Conservation (phyloP, 106 monocot species). For the Triglochin maritima region DNA sequence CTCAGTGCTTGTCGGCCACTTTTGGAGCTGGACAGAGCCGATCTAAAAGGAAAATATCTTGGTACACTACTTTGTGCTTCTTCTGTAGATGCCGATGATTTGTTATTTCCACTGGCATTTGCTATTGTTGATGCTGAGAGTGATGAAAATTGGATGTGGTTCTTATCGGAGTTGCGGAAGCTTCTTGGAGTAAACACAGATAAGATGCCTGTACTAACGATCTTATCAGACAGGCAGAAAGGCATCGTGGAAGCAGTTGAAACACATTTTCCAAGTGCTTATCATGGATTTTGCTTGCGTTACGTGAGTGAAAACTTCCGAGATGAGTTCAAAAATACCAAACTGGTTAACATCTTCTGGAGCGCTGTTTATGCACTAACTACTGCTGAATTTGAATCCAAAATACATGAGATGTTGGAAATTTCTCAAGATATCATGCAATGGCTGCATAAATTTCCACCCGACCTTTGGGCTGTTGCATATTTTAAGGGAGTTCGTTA, state of each 20-base stretch:
- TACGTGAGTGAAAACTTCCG: slow-evolving; percentile 89
- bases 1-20: slow-evolving; percentile 87
- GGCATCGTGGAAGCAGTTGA: slow-evolving; percentile 79
- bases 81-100: slow-evolving; percentile 69
- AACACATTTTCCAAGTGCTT: slow-evolving; percentile 75
- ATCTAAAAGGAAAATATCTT: slow-evolving; percentile 91
- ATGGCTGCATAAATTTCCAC: slow-evolving; percentile 76
- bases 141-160: slow-evolving; percentile 99
- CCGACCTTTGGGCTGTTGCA: slow-evolving; percentile 86
- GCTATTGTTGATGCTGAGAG: slow-evolving; percentile 79
- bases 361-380: slow-evolving; percentile 86
- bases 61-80: slow-evolving; percentile 86
- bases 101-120: slow-evolving; percentile 74
- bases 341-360: slow-evolving; percentile 95
- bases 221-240: slow-evolving; percentile 65
- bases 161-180: slow-evolving; percentile 80
- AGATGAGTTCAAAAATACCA: slow-evolving; percentile 95
- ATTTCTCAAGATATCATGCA: slow-evolving; percentile 66
- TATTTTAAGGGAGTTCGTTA: slow-evolving; percentile 80
- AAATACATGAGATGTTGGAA: slow-evolving; percentile 81
- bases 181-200: slow-evolving; percentile 85
- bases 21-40: slow-evolving; percentile 74
- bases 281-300: slow-evolving; percentile 77
- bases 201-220: slow-evolving; percentile 87
- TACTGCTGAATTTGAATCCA: slow-evolving; percentile 70